These are phyloP conservation scores for Rhizopogon vulgaris DNA, from an alignment of 768 basidiomycete species.

Conservation along the genomic window DNA sequence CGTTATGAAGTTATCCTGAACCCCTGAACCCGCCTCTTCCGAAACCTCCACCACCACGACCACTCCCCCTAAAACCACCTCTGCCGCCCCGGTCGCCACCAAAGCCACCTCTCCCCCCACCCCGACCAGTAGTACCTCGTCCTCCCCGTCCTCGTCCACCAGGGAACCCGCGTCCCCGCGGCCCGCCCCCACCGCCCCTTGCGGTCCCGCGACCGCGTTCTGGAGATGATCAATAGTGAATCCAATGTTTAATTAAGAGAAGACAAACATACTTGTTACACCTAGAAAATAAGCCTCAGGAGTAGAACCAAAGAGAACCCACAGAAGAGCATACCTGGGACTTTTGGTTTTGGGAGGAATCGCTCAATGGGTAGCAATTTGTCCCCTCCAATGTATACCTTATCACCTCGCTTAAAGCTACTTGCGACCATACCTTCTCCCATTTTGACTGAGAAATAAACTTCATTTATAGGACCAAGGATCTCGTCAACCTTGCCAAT, in stretches of 20 bases:
- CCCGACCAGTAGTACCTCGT: slow-evolving; percentile 27
- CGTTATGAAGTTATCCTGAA: slow-evolving; percentile 25
- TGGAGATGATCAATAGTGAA: slow-evolving; percentile 29
- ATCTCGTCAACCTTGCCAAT: slow-evolving; percentile 99
- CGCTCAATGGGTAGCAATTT: slow-evolving; percentile 94
- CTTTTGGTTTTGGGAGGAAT: slow-evolving; percentile 95
- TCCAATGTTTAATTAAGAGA: slow-evolving; percentile 1
- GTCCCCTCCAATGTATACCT: slow-evolving; percentile 96
- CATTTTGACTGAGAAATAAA: slow-evolving; percentile 98
- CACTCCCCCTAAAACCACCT: slow-evolving; percentile 40
- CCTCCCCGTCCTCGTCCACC: slow-evolving; percentile 31
- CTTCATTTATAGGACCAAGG: slow-evolving; percentile 98
- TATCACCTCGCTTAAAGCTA: slow-evolving; percentile 97
- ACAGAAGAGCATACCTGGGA: slow-evolving; percentile 48
- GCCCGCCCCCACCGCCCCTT: slow-evolving; percentile 15
- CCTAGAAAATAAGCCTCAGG: slow-evolving; percentile 19
- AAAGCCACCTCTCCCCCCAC: slow-evolving; percentile 32
- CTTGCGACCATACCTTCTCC: slow-evolving; percentile 90
- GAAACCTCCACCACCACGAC: slow-evolving; percentile 28
- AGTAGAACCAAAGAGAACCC: slow-evolving; percentile 1
- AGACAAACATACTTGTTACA: slow-evolving; percentile 9
- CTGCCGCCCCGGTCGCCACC: slow-evolving; percentile 34
- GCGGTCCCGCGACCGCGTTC: slow-evolving; percentile 40
- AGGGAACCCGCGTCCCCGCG: slow-evolving; percentile 20
- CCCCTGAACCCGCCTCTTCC: slow-evolving; percentile 47